phyloP scores from a whole-genome alignment of 2,329 filamentous ascomycete genomes.

The Fusarium virguliforme region DNA sequence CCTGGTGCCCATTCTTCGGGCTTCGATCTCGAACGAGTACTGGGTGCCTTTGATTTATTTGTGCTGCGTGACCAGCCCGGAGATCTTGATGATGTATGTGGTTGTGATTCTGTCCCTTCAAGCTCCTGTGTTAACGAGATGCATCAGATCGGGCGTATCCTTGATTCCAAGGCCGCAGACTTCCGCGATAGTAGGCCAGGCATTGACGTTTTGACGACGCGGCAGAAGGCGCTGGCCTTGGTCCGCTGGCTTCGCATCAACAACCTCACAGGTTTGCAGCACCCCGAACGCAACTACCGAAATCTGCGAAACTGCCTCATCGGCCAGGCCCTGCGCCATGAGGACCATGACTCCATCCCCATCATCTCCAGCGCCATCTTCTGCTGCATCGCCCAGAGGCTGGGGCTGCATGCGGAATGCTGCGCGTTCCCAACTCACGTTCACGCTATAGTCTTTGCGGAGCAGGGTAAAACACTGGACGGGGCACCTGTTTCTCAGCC shows the following conservation, averaged over 20 bases:
- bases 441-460: slow-evolving; percentile 81
- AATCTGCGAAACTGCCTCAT: slow-evolving; percentile 91
- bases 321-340: slow-evolving; percentile 81
- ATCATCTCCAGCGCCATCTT: slow-evolving; percentile 91
- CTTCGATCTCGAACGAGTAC: slow-evolving; percentile 75
- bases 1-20: slow-evolving; percentile 58
- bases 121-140: slow-evolving; percentile 25
- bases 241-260: slow-evolving; percentile 78
- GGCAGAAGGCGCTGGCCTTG: slow-evolving; percentile 78
- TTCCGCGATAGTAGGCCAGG: slow-evolving; percentile 70
- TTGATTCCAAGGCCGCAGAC: slow-evolving; percentile 74
- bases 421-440: slow-evolving; percentile 90
- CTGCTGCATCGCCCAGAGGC: slow-evolving; percentile 80
- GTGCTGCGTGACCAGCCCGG: slow-evolving; percentile 80
- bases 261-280: slow-evolving; percentile 79
- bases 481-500: slow-evolving; percentile 58
- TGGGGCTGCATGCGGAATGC: slow-evolving; percentile 83
- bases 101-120: slow-evolving; percentile 12
- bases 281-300: slow-evolving; percentile 78
- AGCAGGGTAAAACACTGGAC: slow-evolving; percentile 73
- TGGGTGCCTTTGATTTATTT: slow-evolving; percentile 93
- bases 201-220: slow-evolving; percentile 72
- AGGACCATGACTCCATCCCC: slow-evolving; percentile 84
- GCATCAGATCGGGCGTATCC: slow-evolving; percentile 70
- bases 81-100: slow-evolving; percentile 80